These are phyloP conservation scores for Bromus sterilis DNA, from an alignment of 176 grass and related monocot genomes.

Conservation along the genomic window DNA sequence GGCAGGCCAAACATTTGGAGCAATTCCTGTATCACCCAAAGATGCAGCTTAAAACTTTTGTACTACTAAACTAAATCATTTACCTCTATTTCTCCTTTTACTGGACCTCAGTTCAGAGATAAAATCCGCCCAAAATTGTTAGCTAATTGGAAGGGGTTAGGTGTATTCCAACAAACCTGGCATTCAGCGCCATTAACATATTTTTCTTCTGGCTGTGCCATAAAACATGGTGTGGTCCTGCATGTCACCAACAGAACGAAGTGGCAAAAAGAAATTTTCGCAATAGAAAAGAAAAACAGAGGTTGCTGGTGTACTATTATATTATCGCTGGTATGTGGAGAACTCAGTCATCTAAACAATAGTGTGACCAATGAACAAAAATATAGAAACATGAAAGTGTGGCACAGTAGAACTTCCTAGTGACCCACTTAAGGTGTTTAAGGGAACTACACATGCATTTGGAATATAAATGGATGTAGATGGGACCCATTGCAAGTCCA, in stretches of 20 bases:
- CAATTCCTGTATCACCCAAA: constrained; percentile 62
- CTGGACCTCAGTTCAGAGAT: background rate
- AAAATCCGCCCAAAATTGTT: background rate
- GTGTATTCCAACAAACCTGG: constrained; percentile 51
- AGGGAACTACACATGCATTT: background rate
- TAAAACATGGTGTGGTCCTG: background rate
- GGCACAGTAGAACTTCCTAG: background rate
- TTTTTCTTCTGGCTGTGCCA: background rate
- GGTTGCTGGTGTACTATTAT: background rate
- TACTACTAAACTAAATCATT: constrained; percentile 6
- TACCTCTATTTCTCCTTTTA: constrained; percentile 3
- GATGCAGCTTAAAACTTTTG: background rate
- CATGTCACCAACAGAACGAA: background rate
- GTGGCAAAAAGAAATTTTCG: background rate
- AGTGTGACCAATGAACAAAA: background rate
- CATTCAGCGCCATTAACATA: constrained; percentile 41
- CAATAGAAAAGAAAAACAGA: background rate
- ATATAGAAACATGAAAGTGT: background rate
- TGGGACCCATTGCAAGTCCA: background rate
- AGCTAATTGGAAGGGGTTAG: background rate
- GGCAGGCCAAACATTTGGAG: constrained; percentile 99
- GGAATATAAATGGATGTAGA: background rate
- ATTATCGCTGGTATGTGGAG: no score
- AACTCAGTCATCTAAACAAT: background rate
- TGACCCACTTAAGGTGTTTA: background rate